Percentiles rank a stretch among this genome's conserved stretches.
Conservation (phyloP, 2,329 filamentous ascomycete genomes). For the Chaetothyriales sp. region DNA sequence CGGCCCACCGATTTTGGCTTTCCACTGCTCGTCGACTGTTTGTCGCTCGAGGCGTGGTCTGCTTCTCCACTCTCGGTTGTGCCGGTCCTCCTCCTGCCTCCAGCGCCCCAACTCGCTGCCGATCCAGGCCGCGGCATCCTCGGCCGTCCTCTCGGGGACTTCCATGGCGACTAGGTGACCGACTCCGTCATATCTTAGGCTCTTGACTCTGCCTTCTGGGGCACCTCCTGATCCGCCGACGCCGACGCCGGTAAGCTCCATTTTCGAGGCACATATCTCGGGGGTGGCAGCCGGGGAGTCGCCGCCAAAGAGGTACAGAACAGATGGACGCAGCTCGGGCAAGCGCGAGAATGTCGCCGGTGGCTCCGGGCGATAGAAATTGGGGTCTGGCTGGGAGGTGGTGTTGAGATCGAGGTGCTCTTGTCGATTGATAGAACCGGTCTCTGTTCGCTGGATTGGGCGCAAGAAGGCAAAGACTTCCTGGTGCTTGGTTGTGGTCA, state of each 20-base stretch:
- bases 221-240: conserved; percentile 35
- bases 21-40: conserved; percentile 16
- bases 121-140: conserved; percentile 13
- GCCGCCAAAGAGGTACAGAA: conserved; percentile 31
- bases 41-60: conserved; percentile 15
- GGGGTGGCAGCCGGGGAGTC: conserved; percentile 28
- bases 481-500: conserved; percentile 69
- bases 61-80: conserved; percentile 10
- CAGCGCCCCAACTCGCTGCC: conserved; percentile 14
- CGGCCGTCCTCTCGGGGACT: conserved; percentile 16
- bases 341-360: conserved; percentile 25
- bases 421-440: conserved; percentile 24
- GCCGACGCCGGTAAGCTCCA: conserved; percentile 26
- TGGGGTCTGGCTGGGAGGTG: conserved; percentile 19
- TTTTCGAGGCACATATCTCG: conserved; percentile 26
- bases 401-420: conserved; percentile 33
- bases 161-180: conserved; percentile 20
- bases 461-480: conserved; percentile 48
- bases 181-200: conserved; percentile 14
- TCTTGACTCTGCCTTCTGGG: conserved; percentile 31
- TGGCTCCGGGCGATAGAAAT: conserved; percentile 32
- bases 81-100: conserved; percentile 14
- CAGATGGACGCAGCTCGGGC: conserved; percentile 30
- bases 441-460: conserved; percentile 35
- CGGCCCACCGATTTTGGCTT: conserved; percentile 14